These are phyloP conservation scores for Edaphochlamys debaryana DNA, from an alignment of 139 green algal species.

Conservation along the genomic window DNA sequence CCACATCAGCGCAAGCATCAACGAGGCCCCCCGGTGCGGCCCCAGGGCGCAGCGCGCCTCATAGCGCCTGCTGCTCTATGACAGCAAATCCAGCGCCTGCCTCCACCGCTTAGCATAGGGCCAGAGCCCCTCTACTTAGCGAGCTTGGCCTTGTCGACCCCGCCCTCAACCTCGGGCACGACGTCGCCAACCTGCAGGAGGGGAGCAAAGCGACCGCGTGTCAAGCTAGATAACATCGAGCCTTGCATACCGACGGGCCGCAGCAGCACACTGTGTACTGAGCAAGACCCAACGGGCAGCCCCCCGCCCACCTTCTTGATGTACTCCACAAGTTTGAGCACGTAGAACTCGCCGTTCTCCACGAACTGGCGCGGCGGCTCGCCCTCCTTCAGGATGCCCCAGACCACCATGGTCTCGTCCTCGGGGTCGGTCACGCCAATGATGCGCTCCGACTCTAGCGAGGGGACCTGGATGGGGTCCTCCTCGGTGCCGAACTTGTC, in stretches of 20 bases:
- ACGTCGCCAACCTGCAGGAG: too few species aligned
- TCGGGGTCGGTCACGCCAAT: conserved; percentile 79
- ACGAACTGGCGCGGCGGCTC: conserved; percentile 76
- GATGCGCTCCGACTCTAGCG: conserved; percentile 70
- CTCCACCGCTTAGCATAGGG: too few species aligned
- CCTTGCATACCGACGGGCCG: too few species aligned
- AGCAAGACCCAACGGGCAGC: too few species aligned
- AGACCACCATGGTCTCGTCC: conserved; percentile 76
- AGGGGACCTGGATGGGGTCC: conserved; percentile 72
- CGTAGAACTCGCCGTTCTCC: conserved; percentile 76
- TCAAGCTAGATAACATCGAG: too few species aligned
- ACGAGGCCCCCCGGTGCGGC: too few species aligned
- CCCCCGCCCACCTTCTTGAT: conserved; percentile 53
- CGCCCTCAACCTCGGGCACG: conserved; percentile 46
- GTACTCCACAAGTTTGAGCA: conserved; percentile 55
- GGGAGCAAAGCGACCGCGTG: too few species aligned
- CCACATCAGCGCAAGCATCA: too few species aligned
- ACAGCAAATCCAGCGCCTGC: too few species aligned
- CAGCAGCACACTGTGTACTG: too few species aligned
- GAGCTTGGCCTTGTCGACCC: conserved; percentile 20
- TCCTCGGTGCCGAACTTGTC: conserved; percentile 71
- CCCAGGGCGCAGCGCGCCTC: too few species aligned
- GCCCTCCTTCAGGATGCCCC: conserved; percentile 66
- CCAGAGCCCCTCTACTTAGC: conserved; percentile 11
- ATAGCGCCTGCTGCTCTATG: too few species aligned